Evolutionary conservation across 495 filamentous ascomycete species (phyloP).

Genomic region (Xylaria cubensis): DNA sequence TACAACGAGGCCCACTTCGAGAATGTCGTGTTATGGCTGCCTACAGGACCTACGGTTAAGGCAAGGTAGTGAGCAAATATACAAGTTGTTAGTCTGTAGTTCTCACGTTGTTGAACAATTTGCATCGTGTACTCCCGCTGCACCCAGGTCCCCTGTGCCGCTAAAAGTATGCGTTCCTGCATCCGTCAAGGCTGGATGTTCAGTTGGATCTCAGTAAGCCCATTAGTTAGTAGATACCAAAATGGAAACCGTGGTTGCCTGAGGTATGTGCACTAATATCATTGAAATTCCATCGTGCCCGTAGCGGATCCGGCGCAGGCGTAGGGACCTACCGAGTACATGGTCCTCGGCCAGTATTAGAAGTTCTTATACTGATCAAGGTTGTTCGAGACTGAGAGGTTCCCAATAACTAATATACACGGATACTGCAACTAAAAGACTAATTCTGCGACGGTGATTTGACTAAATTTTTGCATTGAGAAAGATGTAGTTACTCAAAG

Average conservation of each 20-base stretch:
- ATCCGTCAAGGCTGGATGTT: neutral
- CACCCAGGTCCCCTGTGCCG: neutral
- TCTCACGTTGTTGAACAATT: neutral
- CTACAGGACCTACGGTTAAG: neutral
- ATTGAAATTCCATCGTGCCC: neutral
- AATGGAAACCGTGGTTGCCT: neutral
- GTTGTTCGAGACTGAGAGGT: neutral
- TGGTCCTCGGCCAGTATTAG: neutral
- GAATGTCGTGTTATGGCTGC: neutral
- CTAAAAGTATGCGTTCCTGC: neutral
- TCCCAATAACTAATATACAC: neutral
- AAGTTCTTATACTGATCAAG: neutral
- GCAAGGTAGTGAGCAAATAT: neutral
- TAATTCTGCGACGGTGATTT: neutral
- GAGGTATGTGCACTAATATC: neutral
- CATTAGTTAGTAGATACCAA: neutral
- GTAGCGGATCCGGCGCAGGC: neutral
- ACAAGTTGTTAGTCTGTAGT: too few species aligned
- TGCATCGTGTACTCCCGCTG: conserved; percentile 3
- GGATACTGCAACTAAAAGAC: neutral
- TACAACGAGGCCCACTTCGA: neutral
- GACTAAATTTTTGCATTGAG: neutral
- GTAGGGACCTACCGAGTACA: neutral
- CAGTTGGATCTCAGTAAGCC: neutral
- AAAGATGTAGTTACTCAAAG: neutral